phyloP scores from a whole-genome alignment of 2,329 filamentous ascomycete genomes.

The Orbilia brochopaga region DNA sequence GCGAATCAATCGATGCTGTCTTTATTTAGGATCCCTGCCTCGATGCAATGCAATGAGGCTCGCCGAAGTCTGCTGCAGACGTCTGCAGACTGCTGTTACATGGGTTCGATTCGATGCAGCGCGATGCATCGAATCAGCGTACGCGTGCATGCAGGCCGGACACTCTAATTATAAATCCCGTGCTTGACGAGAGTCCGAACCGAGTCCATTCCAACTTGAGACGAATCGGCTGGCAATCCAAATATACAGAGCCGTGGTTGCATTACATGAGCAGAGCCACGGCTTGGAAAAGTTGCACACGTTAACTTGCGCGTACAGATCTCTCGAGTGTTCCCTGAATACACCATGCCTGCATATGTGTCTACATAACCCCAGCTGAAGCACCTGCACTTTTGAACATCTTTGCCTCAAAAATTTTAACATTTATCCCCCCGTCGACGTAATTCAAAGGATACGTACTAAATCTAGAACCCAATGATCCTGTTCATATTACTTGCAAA shows the following conservation, averaged over 20 bases:
- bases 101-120: not conserved
- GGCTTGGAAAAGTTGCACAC: no score
- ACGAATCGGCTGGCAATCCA: not conserved
- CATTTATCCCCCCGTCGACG: no score
- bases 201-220: not conserved
- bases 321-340: no score
- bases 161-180: constrained; percentile 1
- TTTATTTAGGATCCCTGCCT: not conserved
- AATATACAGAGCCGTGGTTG: not conserved
- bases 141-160: not conserved
- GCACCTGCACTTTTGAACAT: no score
- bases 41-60: not conserved
- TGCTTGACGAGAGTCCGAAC: not conserved
- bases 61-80: not conserved
- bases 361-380: no score
- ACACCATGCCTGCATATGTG: no score
- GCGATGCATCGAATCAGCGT: not conserved
- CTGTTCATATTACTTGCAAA: not conserved
- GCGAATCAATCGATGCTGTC: not conserved
- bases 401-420: no score
- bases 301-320: no score
- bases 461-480: no score
- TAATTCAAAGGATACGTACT: no score
- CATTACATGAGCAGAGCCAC: not conserved
- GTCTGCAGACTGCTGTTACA: not conserved